These are phyloP conservation scores for Barnettozyma botsteinii DNA, from an alignment of 805 yeast genomes.

Conservation along the genomic window DNA sequence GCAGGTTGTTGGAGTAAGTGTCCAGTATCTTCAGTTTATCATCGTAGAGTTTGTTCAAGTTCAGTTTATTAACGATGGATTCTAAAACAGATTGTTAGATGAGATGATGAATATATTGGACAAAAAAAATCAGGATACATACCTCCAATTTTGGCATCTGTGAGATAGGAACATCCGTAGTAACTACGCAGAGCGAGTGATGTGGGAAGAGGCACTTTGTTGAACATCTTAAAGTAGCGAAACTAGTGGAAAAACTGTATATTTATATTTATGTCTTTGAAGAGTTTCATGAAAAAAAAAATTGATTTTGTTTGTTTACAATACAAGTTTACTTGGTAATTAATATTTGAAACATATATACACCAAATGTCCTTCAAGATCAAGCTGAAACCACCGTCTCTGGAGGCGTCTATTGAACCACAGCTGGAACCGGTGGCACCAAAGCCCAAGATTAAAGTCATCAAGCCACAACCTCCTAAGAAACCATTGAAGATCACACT, in stretches of 20 bases:
- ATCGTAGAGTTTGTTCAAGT: slow-evolving; percentile 32
- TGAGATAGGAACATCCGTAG: slow-evolving; percentile 7
- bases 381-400: slow-evolving; percentile 4
- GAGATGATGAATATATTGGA: too few relatives aligned
- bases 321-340: too few relatives aligned
- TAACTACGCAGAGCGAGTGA: slow-evolving; percentile 12
- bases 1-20: slow-evolving; percentile 52
- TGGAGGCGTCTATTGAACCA: background rate
- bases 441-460: background rate
- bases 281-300: background rate
- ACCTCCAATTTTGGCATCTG: slow-evolving; percentile 6
- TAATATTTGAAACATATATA: too few relatives aligned
- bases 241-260: too few relatives aligned
- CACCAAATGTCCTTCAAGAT: slow-evolving; percentile 9
- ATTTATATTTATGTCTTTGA: too few relatives aligned
- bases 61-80: slow-evolving; percentile 42
- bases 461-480: slow-evolving; percentile 1
- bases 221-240: background rate
- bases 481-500: slow-evolving; percentile 12
- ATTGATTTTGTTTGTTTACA: background rate
- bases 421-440: background rate
- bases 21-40: slow-evolving; percentile 49
- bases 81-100: too few relatives aligned
- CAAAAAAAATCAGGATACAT: too few relatives aligned
- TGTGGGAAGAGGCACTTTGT: slow-evolving; percentile 10